Evolutionary conservation across 768 basidiomycete species (phyloP).

Genomic region (Kwoniella sp.): DNA sequence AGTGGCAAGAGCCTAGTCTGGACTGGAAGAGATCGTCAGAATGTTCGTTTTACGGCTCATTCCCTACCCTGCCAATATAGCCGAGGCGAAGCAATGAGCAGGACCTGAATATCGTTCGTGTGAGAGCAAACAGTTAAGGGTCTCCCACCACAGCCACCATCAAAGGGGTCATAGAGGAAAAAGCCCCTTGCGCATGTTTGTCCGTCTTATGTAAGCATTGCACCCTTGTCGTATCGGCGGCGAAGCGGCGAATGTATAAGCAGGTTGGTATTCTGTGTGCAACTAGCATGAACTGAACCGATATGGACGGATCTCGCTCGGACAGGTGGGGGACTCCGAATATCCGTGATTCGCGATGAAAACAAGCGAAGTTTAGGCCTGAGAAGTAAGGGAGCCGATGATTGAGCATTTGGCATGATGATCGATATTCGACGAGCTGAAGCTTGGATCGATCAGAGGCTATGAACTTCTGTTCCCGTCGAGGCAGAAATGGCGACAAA

Average conservation of each 20-base stretch:
- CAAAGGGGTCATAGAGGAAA: background rate
- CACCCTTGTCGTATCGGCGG: background rate
- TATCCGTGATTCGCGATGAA: background rate
- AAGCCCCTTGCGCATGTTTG: slow-evolving; percentile 18
- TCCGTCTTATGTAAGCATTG: slow-evolving; percentile 13
- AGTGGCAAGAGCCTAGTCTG: background rate
- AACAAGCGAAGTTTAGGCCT: background rate
- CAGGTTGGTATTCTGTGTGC: no score
- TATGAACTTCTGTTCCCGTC: no score
- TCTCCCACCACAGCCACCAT: slow-evolving; percentile 14
- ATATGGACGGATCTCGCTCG: background rate
- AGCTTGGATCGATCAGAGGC: background rate
- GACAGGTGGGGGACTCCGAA: background rate
- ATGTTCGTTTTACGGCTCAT: background rate
- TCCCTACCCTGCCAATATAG: background rate
- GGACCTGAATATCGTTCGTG: background rate
- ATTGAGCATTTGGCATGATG: background rate
- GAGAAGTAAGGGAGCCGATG: background rate
- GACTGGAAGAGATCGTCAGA: background rate
- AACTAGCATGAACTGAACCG: no score
- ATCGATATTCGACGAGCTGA: background rate
- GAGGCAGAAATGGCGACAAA: no score
- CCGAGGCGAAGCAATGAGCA: background rate
- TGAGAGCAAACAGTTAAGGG: background rate
- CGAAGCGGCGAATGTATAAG: no score